phyloP scores from a whole-genome alignment of 257 asterid species.

The Leptodermis oblonga region DNA sequence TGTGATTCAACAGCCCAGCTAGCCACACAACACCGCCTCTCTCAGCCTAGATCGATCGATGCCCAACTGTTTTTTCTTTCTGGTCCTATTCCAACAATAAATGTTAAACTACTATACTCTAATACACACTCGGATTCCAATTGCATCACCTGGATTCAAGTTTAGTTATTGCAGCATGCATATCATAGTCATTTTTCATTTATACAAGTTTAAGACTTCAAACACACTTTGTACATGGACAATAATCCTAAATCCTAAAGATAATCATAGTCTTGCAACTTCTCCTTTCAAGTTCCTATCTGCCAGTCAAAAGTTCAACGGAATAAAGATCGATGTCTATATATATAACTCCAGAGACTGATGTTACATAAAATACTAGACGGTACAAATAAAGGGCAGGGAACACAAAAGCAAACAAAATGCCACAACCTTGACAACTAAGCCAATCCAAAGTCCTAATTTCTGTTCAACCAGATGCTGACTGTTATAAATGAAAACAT shows the following conservation, averaged over 20 bases:
- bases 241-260: too few species aligned
- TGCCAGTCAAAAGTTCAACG: neutral
- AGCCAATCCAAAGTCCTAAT: neutral
- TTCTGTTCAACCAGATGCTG: neutral
- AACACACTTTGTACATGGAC: too few species aligned
- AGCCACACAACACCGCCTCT: constrained; percentile 1
- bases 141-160: neutral
- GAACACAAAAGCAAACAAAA: neutral
- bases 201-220: too few species aligned
- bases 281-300: too few species aligned
- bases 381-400: too few species aligned
- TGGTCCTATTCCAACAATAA: neutral
- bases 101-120: neutral
- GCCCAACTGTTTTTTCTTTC: neutral
- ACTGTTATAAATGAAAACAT: neutral
- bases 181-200: neutral
- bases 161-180: neutral
- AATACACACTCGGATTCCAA: neutral
- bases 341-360: too few species aligned
- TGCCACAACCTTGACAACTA: neutral
- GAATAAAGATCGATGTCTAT: neutral
- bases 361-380: too few species aligned
- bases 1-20: constrained; percentile 46
- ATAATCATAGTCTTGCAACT: neutral
- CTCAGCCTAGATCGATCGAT: neutral